Base-by-base conservation (phyloP, 164 flowering plant species). In the Hamamelis virginiana region DNA sequence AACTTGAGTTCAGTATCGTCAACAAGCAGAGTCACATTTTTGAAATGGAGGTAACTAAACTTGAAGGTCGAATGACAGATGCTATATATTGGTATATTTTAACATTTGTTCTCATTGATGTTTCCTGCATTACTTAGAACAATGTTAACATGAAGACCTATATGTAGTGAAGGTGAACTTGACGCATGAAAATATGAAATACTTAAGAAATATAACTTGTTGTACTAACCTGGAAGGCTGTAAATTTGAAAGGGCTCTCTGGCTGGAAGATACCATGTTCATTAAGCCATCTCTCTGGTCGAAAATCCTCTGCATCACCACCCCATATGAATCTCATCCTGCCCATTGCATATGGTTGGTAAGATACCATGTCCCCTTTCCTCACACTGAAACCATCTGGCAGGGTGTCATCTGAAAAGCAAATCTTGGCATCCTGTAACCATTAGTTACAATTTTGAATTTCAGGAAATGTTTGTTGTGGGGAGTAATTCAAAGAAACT, bases 341-440 rank as follows among this genome's bases (percentile, higher is more conserved):
- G 28, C 96, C 98, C 98, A 89, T 92, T 33, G 91, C 95, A 74
- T 92, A 92, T 28, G 95, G 86, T 59, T 71, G 81, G 73, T 91
- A 92, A 28, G 71, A 43, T 45, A 92, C 86, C 74, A 76, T 68
- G 67, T 85, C 88, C 0, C 96, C 96, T 83, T 85, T 83, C 23
- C 38, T 85, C 64, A 91, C 81, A 62, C 69, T 63, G 43, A 68
- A 82, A 2, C 94, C 94, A 70, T 92, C 96, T 18, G 96, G 97
- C 50, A 83, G 50, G 3, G 81, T 86, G 69, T 88, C 97, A 74
- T 90, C 91, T 0, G 85, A 77, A 0, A 85, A 76, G 71, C 96
- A 89, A 41, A 77, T 46, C 71, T 90, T 87, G 4, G 81, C 77
- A 68, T 84, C 87, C 91, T 88, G 78, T 14, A 65, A 57, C 5